phyloP scores from a whole-genome alignment of 768 basidiomycete genomes.

The Naganishia vishniacii region DNA sequence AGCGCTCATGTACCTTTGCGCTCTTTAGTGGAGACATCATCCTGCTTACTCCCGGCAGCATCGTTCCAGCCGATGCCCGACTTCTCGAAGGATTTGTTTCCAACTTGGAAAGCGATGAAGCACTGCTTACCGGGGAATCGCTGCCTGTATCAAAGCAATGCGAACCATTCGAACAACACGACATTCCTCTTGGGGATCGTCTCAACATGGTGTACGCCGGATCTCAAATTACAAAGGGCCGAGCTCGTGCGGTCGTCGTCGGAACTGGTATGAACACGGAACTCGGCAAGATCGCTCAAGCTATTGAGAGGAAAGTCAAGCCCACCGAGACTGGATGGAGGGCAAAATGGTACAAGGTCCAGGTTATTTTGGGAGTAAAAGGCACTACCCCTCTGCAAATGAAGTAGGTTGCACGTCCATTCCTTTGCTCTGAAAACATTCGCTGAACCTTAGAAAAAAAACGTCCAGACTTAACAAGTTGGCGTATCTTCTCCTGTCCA shows the following conservation, averaged over 20 bases:
- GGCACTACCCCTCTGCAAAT: constrained; percentile 51
- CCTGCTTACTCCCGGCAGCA: constrained; percentile 50
- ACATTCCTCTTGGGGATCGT: constrained; percentile 24
- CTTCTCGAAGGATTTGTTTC: constrained; percentile 48
- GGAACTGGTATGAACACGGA: constrained; percentile 58
- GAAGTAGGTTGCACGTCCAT: constrained; percentile 38
- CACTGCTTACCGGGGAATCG: constrained; percentile 57
- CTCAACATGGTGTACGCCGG: constrained; percentile 50
- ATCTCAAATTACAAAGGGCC: constrained; percentile 54
- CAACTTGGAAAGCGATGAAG: constrained; percentile 56
- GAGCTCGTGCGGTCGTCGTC: constrained; percentile 54
- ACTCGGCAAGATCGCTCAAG: constrained; percentile 49
- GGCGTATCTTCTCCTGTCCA: constrained; percentile 47
- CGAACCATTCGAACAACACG: constrained; percentile 31
- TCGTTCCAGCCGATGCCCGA: constrained; percentile 52
- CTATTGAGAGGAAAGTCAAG: constrained; percentile 25
- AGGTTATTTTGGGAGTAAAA: constrained; percentile 47
- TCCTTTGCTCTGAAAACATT: too few species aligned
- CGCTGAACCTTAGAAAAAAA: too few species aligned
- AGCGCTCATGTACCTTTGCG: too few species aligned
- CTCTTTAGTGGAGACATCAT: constrained; percentile 51
- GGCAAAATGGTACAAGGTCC: constrained; percentile 24
- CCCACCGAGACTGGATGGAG: constrained; percentile 26
- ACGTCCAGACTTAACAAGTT: constrained; percentile 45
- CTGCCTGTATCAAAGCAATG: constrained; percentile 53